These are phyloP conservation scores for barley (Hordeum vulgare) DNA, from an alignment of 176 grass and related monocot genomes.

Conservation along the genomic window MorexV3_pseudomolecules_assembly NC_058522.1:513045181-513045680, in stretches of 20 bases:
- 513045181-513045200: neutral
- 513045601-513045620: neutral
- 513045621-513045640: neutral
- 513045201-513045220: neutral
- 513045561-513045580: neutral
- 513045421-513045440: neutral
- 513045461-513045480: neutral
- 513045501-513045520: neutral
- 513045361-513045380: neutral
- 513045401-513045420: neutral
- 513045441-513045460: neutral
- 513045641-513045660: neutral
- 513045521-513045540: neutral
- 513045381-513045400: neutral
- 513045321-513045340: neutral
- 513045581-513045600: neutral
- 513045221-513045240: neutral
- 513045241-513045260: neutral
- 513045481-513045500: neutral
- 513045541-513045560: neutral
- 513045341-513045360: neutral
- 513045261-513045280: neutral
- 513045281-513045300: neutral
- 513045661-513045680: neutral
- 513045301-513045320: neutral